These are phyloP conservation scores for Vachellia pachyceras DNA, from an alignment of 306 rosid species.

Conservation along the genomic window DNA sequence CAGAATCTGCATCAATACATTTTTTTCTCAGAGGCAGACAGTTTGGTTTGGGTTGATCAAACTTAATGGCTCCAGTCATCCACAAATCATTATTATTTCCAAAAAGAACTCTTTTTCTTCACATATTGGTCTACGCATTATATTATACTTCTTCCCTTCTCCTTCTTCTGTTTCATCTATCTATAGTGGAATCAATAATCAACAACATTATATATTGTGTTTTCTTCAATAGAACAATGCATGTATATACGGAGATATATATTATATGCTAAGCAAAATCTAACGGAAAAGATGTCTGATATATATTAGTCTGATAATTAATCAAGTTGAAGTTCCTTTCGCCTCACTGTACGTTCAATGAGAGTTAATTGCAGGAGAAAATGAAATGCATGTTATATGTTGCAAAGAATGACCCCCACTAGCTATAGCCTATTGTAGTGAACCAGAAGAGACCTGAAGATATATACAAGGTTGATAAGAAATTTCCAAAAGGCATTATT, in stretches of 20 bases:
- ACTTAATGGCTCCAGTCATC: constrained; percentile 17
- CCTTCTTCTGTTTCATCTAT: neutral
- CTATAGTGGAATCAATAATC: constrained; percentile 8
- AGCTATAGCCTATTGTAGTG: neutral
- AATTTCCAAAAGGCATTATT: constrained; percentile 3
- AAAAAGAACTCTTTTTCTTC: neutral
- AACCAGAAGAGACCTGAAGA: constrained; percentile 1
- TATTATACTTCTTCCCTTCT: too few relatives aligned
- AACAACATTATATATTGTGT: neutral
- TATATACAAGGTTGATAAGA: neutral
- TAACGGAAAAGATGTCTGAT: neutral
- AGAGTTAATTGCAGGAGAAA: constrained; percentile 2
- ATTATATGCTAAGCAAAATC: neutral
- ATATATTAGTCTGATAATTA: neutral
- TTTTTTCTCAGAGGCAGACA: constrained; percentile 1
- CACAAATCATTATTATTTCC: neutral
- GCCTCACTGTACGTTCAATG: neutral
- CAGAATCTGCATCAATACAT: neutral
- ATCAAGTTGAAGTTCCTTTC: neutral
- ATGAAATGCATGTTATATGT: neutral
- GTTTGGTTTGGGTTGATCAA: neutral
- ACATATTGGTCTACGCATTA: too few relatives aligned
- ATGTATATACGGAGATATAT: neutral
- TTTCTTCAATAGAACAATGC: neutral
- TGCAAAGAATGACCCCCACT: neutral